Evolutionary conservation across 2,329 filamentous ascomycete genomes (phyloP).

Genomic region (Clonostachys byssicola): DNA sequence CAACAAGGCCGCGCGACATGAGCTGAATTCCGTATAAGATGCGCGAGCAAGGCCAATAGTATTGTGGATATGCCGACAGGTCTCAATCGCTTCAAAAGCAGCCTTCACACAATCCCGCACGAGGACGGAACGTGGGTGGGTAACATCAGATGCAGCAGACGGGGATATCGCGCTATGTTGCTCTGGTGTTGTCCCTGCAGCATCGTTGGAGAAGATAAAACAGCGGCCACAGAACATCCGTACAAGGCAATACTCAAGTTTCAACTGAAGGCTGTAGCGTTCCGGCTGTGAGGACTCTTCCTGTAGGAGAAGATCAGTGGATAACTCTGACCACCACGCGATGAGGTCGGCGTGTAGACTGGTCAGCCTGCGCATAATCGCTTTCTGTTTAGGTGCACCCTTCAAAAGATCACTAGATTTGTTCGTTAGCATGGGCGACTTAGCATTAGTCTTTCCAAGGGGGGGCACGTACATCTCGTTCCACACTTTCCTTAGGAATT

Average conservation of each 20-base stretch:
- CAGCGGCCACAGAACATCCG: slow-evolving; percentile 49
- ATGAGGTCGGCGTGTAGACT: slow-evolving; percentile 28
- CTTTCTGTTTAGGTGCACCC: slow-evolving; percentile 21
- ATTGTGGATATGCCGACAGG: slow-evolving; percentile 41
- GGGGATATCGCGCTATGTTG: slow-evolving; percentile 12
- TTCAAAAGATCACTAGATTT: slow-evolving; percentile 21
- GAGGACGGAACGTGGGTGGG: slow-evolving; percentile 27
- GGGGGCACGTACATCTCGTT: slow-evolving; percentile 26
- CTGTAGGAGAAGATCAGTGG: slow-evolving; percentile 20
- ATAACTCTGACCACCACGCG: slow-evolving; percentile 29
- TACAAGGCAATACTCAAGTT: slow-evolving; percentile 46
- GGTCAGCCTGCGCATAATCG: slow-evolving; percentile 16
- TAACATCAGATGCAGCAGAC: slow-evolving; percentile 15
- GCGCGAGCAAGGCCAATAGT: slow-evolving; percentile 47
- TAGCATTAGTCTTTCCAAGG: not conserved
- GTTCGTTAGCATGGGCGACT: slow-evolving; percentile 1
- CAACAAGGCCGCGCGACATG: slow-evolving; percentile 47
- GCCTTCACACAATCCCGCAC: slow-evolving; percentile 48
- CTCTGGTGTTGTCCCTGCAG: slow-evolving; percentile 6
- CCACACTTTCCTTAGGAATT: slow-evolving; percentile 24
- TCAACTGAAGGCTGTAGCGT: slow-evolving; percentile 44
- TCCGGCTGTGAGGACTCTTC: slow-evolving; percentile 26
- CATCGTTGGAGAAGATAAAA: slow-evolving; percentile 31
- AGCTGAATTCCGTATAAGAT: slow-evolving; percentile 52
- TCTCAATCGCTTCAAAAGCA: slow-evolving; percentile 42